A percentile compares a stretch with the other conserved stretches of the same genome.
Conservation (phyloP, 139 green algal species). For the Closterium sp. region DNA sequence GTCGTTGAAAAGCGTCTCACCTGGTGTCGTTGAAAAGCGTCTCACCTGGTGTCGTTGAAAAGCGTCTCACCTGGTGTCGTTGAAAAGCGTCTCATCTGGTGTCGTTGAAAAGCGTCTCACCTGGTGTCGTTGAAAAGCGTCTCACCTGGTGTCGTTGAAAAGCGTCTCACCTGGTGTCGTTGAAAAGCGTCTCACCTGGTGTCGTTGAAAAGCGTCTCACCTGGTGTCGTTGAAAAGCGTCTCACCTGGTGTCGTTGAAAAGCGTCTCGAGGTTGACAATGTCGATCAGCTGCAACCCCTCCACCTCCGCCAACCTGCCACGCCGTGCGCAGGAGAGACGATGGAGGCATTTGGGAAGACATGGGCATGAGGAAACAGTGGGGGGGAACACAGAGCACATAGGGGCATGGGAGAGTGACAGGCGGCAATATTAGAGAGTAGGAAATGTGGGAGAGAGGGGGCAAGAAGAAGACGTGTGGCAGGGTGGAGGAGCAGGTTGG, state of each 20-base stretch:
- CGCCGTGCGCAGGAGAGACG: not conserved
- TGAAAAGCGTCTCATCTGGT: slow-evolving; percentile 40
- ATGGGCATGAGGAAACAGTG: too few species aligned
- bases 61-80: slow-evolving; percentile 44
- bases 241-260: slow-evolving; percentile 40
- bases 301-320: slow-evolving; percentile 32
- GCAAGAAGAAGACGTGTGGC: too few species aligned
- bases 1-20: slow-evolving; percentile 39
- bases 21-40: slow-evolving; percentile 37
- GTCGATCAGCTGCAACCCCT: slow-evolving; percentile 25
- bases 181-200: slow-evolving; percentile 40
- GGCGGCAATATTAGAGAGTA: too few species aligned
- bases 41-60: slow-evolving; percentile 34
- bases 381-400: too few species aligned
- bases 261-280: slow-evolving; percentile 46
- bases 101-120: slow-evolving; percentile 39
- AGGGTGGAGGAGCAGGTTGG: too few species aligned
- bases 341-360: too few species aligned
- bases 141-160: slow-evolving; percentile 34
- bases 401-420: too few species aligned
- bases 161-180: slow-evolving; percentile 44
- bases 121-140: slow-evolving; percentile 37
- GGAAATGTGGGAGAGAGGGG: too few species aligned
- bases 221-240: slow-evolving; percentile 37
- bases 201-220: slow-evolving; percentile 39